Evolutionary conservation across 2,329 filamentous ascomycete species (phyloP).

Genomic region (Thielaviopsis populi): DNA sequence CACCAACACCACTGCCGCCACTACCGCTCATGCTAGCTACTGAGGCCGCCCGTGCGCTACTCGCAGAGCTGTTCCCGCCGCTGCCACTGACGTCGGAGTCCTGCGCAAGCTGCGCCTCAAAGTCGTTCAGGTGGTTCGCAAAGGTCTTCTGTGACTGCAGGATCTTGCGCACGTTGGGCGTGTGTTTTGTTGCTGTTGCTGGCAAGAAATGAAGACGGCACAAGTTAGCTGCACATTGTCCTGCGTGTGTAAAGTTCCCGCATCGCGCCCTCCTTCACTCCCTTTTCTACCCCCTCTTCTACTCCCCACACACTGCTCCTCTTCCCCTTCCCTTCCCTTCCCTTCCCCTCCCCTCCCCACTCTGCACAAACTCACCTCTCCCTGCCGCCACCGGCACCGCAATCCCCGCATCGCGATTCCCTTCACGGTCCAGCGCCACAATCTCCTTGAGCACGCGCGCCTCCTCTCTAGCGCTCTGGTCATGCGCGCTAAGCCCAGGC

Average conservation of each 20-base stretch:
- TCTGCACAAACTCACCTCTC: slow-evolving; percentile 24
- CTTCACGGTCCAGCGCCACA: slow-evolving; percentile 69
- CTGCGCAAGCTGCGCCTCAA: slow-evolving; percentile 46
- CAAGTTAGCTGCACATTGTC: too few relatives aligned
- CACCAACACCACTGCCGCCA: background rate
- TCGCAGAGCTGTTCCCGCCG: slow-evolving; percentile 24
- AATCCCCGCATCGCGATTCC: slow-evolving; percentile 56
- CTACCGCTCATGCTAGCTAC: too few relatives aligned
- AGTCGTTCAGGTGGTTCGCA: slow-evolving; percentile 68
- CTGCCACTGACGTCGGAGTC: slow-evolving; percentile 13
- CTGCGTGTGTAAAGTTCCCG: too few relatives aligned
- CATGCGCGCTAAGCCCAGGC: slow-evolving; percentile 38
- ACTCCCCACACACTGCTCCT: background rate
- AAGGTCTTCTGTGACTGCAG: slow-evolving; percentile 71
- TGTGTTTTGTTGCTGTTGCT: slow-evolving; percentile 34
- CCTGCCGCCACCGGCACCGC: slow-evolving; percentile 42
- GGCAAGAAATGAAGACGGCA: background rate
- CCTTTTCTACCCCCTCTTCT: too few relatives aligned
- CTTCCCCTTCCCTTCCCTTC: background rate
- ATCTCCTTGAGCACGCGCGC: slow-evolving; percentile 69
- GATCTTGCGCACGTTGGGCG: slow-evolving; percentile 58
- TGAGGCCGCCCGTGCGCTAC: slow-evolving; percentile 11
- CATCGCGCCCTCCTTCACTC: too few relatives aligned
- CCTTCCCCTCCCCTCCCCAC: background rate
- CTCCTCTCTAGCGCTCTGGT: slow-evolving; percentile 68